Evolutionary conservation across 176 grass and related monocot genomes (phyloP).

Genomic region (Oryza glumipatula): DNA sequence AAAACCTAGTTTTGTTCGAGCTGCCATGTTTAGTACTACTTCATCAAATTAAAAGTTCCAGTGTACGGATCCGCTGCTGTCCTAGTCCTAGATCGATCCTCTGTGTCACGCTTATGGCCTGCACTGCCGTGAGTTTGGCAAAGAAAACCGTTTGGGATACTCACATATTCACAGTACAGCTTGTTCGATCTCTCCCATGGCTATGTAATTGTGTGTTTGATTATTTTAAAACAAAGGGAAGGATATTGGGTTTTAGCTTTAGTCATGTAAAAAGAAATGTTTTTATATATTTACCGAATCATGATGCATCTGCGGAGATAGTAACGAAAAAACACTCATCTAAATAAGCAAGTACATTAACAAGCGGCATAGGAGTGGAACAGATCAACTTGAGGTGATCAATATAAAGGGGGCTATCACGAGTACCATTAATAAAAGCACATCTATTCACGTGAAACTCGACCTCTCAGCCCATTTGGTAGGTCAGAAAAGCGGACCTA

Average conservation of each 20-base stretch:
- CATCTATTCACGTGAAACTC: not conserved
- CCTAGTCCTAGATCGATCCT: not conserved
- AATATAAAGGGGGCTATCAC: not conserved
- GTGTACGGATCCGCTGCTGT: not conserved
- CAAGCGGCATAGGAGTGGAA: too few species aligned
- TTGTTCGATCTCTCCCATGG: not conserved
- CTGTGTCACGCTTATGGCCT: not conserved
- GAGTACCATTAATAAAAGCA: not conserved
- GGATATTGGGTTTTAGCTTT: not conserved
- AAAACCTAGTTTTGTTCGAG: constrained; percentile 38
- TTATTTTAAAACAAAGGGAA: not conserved
- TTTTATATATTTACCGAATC: too few species aligned
- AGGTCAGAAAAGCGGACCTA: not conserved
- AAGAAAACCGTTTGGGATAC: not conserved
- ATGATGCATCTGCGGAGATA: too few species aligned
- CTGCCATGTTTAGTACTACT: constrained; percentile 1
- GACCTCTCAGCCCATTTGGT: not conserved
- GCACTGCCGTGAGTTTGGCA: not conserved
- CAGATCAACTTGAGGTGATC: too few species aligned
- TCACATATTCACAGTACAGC: not conserved
- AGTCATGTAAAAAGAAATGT: not conserved
- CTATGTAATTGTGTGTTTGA: not conserved
- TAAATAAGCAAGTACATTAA: too few species aligned
- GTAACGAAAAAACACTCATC: too few species aligned
- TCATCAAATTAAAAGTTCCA: too few species aligned